Base-by-base conservation (phyloP, 495 filamentous ascomycete species). In the Aspergillus affinis region DNA sequence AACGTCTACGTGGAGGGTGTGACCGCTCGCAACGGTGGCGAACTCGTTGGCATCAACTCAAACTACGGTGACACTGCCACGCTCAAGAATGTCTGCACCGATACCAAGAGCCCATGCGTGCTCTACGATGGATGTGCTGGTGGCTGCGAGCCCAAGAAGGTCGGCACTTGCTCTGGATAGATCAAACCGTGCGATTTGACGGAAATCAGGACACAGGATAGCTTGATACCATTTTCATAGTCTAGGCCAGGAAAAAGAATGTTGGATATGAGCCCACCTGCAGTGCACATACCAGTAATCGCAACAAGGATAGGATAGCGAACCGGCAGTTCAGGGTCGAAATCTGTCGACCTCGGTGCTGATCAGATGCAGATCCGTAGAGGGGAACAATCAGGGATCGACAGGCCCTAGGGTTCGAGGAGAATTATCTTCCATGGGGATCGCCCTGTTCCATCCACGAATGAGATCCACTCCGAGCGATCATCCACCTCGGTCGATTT, bases 21-120 rank as follows among this genome's bases (percentile, higher is more conserved):
- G n/a, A 63, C 58, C 29, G 65, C 61, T 4, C 36, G 41, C n/a
- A 51, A 64, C 30, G 65, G 61, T 21, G 61, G 65, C 19, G 65
- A 67, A 48, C 30, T 67, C 5, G 58, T 49, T 18, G 65, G 66
- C 19, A 68, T 68, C 58, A 68, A 68, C 58, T n/a, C n/a, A 12
- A 65, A 69, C 62, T 72, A 69, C 48, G 73, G 69, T 47, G 73
- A 73, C 54, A 67, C 66, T 36, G 64, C 68, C 17, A 75, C 67
- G 12, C 63, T 77, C 41, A 47, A 32, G 2, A 65, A 62, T 32
- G 59, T 65, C 6, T 65, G 63, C 56, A 60, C 59, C 15, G 63
- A 65, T 49, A 57, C 59, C 8, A 13, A 41, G 17, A 53, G 48
- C 10, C 63, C 57, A 0, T 65, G 63, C 29, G 41, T 51, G 15